Evolutionary conservation across 305 asterid species (phyloP).

Genomic region (Petunia hybrid): DNA sequence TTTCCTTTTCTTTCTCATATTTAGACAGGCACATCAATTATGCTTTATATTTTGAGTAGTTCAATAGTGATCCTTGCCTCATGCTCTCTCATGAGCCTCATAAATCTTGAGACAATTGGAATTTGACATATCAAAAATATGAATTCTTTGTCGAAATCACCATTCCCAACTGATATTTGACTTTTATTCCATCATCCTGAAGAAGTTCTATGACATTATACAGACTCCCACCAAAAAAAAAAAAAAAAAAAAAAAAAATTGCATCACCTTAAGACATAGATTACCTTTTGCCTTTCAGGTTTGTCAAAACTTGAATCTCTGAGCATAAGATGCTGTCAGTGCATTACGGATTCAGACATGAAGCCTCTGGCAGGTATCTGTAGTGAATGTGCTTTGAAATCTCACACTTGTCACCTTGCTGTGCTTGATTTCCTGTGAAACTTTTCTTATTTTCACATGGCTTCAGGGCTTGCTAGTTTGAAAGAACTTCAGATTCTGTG

Average conservation of each 20-base stretch:
- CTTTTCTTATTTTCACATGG: background rate
- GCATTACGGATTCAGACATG: conserved; percentile 85
- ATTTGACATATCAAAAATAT: no score
- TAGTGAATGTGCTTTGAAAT: background rate
- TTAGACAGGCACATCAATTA: no score
- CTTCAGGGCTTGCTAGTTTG: conserved; percentile 22
- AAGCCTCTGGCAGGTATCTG: conserved; percentile 71
- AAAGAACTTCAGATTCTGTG: conserved; percentile 27
- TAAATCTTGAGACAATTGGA: no score
- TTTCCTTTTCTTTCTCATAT: no score
- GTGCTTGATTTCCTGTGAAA: background rate
- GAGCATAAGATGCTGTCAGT: conserved; percentile 81
- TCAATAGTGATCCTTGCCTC: no score
- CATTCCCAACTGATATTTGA: background rate
- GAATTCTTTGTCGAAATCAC: no score
- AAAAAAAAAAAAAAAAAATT: no score
- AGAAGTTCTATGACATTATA: background rate
- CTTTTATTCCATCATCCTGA: background rate
- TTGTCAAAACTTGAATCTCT: conserved; percentile 79
- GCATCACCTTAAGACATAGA: background rate
- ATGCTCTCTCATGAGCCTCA: no score
- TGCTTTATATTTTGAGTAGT: no score
- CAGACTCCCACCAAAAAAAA: no score
- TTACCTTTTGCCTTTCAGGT: conserved; percentile 45
- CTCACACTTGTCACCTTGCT: background rate